These are phyloP conservation scores for Nannochloropsis oceanica DNA, from an alignment of 108 stramenopile species.

Conservation along the genomic window DNA sequence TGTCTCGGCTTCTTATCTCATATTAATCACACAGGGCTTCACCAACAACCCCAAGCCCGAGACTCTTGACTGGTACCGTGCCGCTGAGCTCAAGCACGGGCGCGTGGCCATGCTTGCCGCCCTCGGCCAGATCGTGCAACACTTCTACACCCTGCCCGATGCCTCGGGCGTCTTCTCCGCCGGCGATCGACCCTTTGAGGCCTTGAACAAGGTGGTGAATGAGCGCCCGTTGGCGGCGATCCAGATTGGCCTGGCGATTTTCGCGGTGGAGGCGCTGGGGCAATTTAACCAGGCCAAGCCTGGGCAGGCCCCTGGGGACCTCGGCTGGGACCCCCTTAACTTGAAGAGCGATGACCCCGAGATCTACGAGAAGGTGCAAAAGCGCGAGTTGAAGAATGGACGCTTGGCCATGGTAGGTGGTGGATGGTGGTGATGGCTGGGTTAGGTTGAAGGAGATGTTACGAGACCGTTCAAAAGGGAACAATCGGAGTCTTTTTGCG, in stretches of 20 bases:
- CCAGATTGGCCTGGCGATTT: conserved; percentile 33
- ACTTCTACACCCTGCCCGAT: conserved; percentile 34
- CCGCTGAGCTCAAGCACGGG: conserved; percentile 67
- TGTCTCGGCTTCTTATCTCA: background rate
- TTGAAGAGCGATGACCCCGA: conserved; percentile 18
- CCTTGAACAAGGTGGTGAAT: conserved; percentile 29
- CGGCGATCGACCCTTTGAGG: conserved; percentile 9
- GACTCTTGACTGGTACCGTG: conserved; percentile 65
- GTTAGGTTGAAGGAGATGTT: no score
- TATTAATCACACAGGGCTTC: conserved; percentile 6
- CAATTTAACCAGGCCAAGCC: conserved; percentile 12
- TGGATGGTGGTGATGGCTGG: no score
- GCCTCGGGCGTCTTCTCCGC: conserved; percentile 22
- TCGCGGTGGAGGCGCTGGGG: conserved; percentile 27
- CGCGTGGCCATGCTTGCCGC: conserved; percentile 69
- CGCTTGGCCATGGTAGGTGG: conserved; percentile 24
- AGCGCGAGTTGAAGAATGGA: conserved; percentile 34
- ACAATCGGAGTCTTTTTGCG: no score
- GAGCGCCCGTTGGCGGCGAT: conserved; percentile 26
- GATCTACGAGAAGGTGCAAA: conserved; percentile 32
- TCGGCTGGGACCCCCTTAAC: conserved; percentile 30
- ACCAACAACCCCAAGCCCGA: conserved; percentile 32
- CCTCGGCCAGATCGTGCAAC: conserved; percentile 48
- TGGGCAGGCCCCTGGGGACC: conserved; percentile 18
- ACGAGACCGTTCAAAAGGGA: no score